Evolutionary conservation across 1,139 yeast genomes (phyloP), one percentile per base, ranked within the genome.

Genomic region (Citeromyces hawaiiensis): DNA sequence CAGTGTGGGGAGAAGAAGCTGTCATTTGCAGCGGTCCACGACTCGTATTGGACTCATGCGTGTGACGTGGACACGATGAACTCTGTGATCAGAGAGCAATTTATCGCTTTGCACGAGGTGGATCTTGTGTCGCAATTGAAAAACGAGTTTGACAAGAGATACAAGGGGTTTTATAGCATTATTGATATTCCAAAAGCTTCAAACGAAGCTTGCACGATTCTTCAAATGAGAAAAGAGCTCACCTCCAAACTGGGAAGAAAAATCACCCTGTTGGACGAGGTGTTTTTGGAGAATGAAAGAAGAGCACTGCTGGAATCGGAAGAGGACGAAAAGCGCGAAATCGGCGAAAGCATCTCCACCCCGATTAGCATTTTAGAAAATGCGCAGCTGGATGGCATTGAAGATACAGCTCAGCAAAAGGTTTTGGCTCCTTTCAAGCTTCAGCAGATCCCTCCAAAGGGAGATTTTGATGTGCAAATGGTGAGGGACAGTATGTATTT

Each of bases 31-130:
- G 80, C 97, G 0, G 99, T 91, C 29, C 99, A 91, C 59, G 99
- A 91, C 58, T 88, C 97, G 1, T 91, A 85, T 57, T 91, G 99
- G 99, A 87, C 98, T 0, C 98, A 93, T 58, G 96, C 98, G 1
- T 65, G 76, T 35, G 93, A 85, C 54, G 76, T 91, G 29, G 81
- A 78, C 47, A 55, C 51, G 6, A 81, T 91, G 93, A 86, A 80
- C 56, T 53, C 51, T n/a, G 64, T 71, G 38, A 64, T 91, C 45
- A 74, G 99, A 54, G 77, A 82, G 35, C 78, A 85, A 44, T 91
- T 91, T 59, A 82, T 91, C 45, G 63, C 70, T 38, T 65, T 91
- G 44, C 97, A 91, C 57, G 72, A 72, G 43, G 76, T 72, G 23
- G 79, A 87, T 57, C 64, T 88, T 50, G 72, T 91, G 50, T 70